Evolutionary conservation across 1,284 basidiomycete genomes (phyloP).

Genomic region (Fomitopsis palustris): DNA sequence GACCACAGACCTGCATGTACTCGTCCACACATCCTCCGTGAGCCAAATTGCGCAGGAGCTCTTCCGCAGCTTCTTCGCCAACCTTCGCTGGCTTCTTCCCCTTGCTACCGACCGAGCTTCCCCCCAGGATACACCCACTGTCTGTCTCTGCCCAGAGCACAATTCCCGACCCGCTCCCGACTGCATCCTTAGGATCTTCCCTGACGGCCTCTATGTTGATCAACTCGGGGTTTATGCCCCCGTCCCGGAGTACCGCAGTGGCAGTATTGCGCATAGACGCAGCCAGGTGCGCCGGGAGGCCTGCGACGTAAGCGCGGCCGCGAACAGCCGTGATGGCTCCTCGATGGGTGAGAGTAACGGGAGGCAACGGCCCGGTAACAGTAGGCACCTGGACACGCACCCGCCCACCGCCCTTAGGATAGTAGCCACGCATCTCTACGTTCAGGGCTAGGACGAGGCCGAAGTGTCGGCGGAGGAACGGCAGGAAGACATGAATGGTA

Average conservation of each 20-base stretch:
- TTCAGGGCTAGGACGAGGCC: conserved; percentile 42
- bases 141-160: conserved; percentile 69
- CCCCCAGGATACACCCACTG: conserved; percentile 59
- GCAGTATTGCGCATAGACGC: conserved; percentile 54
- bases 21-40: conserved; percentile 70
- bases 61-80: conserved; percentile 55
- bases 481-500: conserved; percentile 56
- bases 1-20: conserved; percentile 41
- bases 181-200: conserved; percentile 44
- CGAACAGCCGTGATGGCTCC: conserved; percentile 47
- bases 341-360: conserved; percentile 47
- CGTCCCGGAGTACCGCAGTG: conserved; percentile 29
- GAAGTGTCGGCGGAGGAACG: conserved; percentile 58
- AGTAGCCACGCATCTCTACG: conserved; percentile 59
- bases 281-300: conserved; percentile 50
- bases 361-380: conserved; percentile 36
- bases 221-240: conserved; percentile 24
- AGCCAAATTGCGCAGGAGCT: conserved; percentile 49
- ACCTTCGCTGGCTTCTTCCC: conserved; percentile 40
- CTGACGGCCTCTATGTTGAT: conserved; percentile 39
- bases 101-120: conserved; percentile 57
- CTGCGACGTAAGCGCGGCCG: conserved; percentile 61
- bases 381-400: conserved; percentile 44
- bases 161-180: conserved; percentile 64
- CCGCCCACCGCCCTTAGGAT: conserved; percentile 65